Percentiles rank a stretch among this genome's conserved stretches.
Conservation (phyloP, 179 eudicot genomes). For the Corrigiola litoralis region DNA sequence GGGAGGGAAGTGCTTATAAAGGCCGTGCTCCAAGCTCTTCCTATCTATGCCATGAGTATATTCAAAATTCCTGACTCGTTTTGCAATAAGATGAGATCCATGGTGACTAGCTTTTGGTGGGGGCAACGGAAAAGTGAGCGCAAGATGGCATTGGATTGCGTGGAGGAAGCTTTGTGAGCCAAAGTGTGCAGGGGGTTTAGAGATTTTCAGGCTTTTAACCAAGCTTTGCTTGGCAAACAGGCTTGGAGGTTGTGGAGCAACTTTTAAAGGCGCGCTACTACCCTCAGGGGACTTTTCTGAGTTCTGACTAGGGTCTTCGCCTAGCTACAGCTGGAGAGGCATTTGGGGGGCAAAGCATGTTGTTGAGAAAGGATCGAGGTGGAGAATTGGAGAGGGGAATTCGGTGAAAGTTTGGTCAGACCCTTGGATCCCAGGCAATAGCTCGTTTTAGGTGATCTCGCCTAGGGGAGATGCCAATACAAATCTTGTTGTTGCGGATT, state of each 20-base stretch:
- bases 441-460: no score
- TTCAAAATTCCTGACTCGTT: neutral
- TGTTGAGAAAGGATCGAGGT: neutral
- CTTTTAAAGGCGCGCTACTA: no score
- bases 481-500: no score
- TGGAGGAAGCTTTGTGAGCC: neutral
- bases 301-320: no score
- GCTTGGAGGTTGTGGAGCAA: no score
- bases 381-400: neutral
- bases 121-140: neutral
- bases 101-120: neutral
- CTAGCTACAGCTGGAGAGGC: no score
- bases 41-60: slow-evolving; percentile 5
- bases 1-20: neutral
- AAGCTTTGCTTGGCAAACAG: no score
- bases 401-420: neutral
- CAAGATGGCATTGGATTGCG: neutral
- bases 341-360: neutral
- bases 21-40: no score
- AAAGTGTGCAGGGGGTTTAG: neutral
- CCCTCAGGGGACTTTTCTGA: no score
- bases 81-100: neutral
- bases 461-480: no score
- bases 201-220: neutral
- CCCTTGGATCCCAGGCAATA: no score